Evolutionary conservation across 2,329 filamentous ascomycete species (phyloP), one percentile per base, ranked within the genome.

Genomic region (Colletotrichum camelliae): DNA sequence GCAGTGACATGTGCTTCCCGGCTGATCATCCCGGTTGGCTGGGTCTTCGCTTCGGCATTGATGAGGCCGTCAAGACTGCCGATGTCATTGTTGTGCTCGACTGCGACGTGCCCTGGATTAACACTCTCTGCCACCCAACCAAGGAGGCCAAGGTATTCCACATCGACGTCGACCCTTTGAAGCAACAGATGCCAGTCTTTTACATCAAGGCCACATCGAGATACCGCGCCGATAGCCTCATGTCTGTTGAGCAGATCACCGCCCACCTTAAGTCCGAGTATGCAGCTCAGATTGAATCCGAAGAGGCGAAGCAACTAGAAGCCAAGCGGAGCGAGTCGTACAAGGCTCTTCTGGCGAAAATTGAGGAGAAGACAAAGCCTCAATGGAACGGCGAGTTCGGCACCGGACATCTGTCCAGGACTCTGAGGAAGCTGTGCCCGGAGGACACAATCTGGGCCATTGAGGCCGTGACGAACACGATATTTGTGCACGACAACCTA

Each of bases 31-130:
- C 89, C 3, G 91, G 86, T 1, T 95, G 91, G 86, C 82, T 95
- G 15, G 93, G 96, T 3, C 83, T 97, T 67, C 89, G 92, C 58
- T 97, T 93, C 79, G 95, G 95, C 4, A 88, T 91, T 4, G 94
- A 98, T 67, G 91, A 94, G 3, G 88, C 89, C 57, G 94, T 98
- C 81, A 90, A 89, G 74, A 91, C 91, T 0, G 95, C 96, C 1
- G 96, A 98, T 82, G 91, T 95, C 13, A 97, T 98, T 75, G 79
- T 98, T 1, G 93, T 98, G 4, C 82, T 98, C 29, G 94, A 98
- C 83, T 97, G 95, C 78, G 96, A 98, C 81, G 95, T 98, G 0
- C 96, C 96, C 0, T 98, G 96, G 95, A 96, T 98, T 71, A 93
- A 93, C n/a, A 97, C 95, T 0, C 91, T 92, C 18, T 92, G 90